These are phyloP conservation scores for Fusarium luffae DNA, from an alignment of 2,329 filamentous ascomycete genomes.

Conservation along the genomic window DNA sequence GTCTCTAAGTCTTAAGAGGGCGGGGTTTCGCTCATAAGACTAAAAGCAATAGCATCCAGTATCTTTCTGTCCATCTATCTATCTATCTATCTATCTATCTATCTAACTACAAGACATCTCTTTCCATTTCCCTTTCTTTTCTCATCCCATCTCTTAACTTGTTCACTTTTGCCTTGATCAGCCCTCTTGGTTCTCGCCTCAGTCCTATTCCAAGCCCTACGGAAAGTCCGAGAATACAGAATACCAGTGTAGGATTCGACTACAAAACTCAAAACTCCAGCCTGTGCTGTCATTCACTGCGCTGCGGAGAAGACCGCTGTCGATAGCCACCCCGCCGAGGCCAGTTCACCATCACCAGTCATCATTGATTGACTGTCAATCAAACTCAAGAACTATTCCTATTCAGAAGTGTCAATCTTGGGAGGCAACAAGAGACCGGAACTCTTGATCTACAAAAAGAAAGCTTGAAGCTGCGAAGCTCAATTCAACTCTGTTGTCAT, in stretches of 20 bases:
- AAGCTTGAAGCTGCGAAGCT: slow-evolving; percentile 5
- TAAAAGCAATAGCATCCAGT: neutral
- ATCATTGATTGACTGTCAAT: slow-evolving; percentile 11
- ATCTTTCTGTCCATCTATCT: neutral
- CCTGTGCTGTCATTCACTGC: slow-evolving; percentile 25
- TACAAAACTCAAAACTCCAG: slow-evolving; percentile 29
- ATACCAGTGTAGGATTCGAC: slow-evolving; percentile 18
- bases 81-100: neutral
- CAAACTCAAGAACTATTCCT: slow-evolving; percentile 8
- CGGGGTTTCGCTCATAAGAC: slow-evolving; percentile 7
- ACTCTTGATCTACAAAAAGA: slow-evolving; percentile 10
- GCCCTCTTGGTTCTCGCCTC: neutral
- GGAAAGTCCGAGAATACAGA: neutral
- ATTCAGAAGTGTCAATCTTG: slow-evolving; percentile 12
- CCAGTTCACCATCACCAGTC: slow-evolving; percentile 22
- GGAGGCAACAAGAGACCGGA: slow-evolving; percentile 10
- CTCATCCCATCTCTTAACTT: neutral
- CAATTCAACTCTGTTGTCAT: neutral
- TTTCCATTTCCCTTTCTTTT: slow-evolving; percentile 2
- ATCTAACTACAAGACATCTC: neutral
- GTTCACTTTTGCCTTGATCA: neutral
- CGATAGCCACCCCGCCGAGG: slow-evolving; percentile 30
- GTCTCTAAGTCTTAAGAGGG: slow-evolving; percentile 34
- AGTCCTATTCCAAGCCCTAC: slow-evolving; percentile 3
- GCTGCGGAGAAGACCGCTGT: slow-evolving; percentile 24